Conservation (phyloP, 2,329 filamentous ascomycete species). For the Aureobasidium namibiae region DNA sequence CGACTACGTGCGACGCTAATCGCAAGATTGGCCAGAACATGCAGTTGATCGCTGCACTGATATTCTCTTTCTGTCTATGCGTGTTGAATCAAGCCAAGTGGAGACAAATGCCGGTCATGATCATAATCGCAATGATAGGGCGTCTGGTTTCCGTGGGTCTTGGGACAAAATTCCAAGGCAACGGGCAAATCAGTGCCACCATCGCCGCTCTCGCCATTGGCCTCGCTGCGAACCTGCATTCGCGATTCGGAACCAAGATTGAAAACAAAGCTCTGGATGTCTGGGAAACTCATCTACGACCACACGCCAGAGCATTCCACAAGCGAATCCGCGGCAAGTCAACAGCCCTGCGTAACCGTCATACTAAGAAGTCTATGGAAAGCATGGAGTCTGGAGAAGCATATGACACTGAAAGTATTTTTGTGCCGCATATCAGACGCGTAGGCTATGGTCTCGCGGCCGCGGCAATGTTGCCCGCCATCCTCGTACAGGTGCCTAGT, state of each 20-base stretch:
- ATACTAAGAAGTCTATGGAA: conserved; percentile 21
- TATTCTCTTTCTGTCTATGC: conserved; percentile 65
- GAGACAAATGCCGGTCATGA: conserved; percentile 69
- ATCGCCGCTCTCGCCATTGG: conserved; percentile 70
- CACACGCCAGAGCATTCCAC: conserved; percentile 21
- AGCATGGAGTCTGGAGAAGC: conserved; percentile 14
- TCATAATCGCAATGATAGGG: conserved; percentile 62
- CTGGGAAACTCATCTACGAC: conserved; percentile 45
- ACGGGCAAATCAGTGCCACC: conserved; percentile 68
- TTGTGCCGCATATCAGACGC: conserved; percentile 30
- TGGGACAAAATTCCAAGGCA: conserved; percentile 56
- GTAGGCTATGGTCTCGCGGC: conserved; percentile 72
- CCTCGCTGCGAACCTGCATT: conserved; percentile 70
- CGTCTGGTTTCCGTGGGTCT: conserved; percentile 71
- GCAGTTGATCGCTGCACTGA: conserved; percentile 64
- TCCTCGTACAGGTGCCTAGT: conserved; percentile 61
- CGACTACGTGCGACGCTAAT: conserved; percentile 29
- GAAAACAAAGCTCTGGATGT: conserved; percentile 49
- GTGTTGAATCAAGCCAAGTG: conserved; percentile 77
- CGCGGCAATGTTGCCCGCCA: conserved; percentile 76
- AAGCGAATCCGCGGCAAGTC: conserved; percentile 25
- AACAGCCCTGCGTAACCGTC: conserved; percentile 14
- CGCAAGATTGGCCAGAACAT: conserved; percentile 44
- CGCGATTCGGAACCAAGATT: conserved; percentile 52
- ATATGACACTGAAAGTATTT: conserved; percentile 21